Percentiles rank a stretch among this genome's conserved stretches.
These are phyloP conservation scores for Agrocybe praecox DNA, from an alignment of 768 basidiomycete genomes.

Conservation along the genomic window DNA sequence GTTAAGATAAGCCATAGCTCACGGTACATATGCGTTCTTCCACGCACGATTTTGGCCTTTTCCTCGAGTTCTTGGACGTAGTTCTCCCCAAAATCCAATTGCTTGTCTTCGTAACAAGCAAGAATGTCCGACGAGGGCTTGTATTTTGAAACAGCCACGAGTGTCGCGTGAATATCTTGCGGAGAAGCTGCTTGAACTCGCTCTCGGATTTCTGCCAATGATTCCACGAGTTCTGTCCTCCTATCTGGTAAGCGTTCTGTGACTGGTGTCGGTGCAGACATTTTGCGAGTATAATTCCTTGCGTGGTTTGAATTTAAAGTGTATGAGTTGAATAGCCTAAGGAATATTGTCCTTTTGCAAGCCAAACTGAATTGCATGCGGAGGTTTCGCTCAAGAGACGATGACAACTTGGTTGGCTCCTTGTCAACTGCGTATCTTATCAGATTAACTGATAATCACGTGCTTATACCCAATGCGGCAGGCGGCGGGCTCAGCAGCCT, in stretches of 20 bases:
- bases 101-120: constrained; percentile 79
- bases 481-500: too few relatives aligned
- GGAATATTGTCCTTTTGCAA: not conserved
- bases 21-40: not conserved
- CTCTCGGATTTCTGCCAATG: constrained; percentile 52
- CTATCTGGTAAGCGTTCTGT: constrained; percentile 39
- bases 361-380: too few relatives aligned
- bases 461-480: too few relatives aligned
- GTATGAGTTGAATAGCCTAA: not conserved
- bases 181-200: constrained; percentile 44
- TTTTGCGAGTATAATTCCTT: constrained; percentile 1
- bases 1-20: not conserved
- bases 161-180: constrained; percentile 32
- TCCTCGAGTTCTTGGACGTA: constrained; percentile 93
- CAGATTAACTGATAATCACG: too few relatives aligned
- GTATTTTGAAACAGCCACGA: constrained; percentile 93
- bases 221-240: constrained; percentile 51
- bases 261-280: constrained; percentile 12
- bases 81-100: constrained; percentile 96
- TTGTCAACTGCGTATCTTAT: too few relatives aligned
- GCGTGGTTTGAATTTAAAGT: not conserved
- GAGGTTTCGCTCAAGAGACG: too few relatives aligned
- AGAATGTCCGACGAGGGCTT: constrained; percentile 89
- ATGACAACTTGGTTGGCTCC: too few relatives aligned
- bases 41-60: constrained; percentile 71